Evolutionary conservation across 108 stramenopile species (phyloP), one percentile per base, ranked within the genome.

Genomic region (Stephanodiscus triporus): DNA sequence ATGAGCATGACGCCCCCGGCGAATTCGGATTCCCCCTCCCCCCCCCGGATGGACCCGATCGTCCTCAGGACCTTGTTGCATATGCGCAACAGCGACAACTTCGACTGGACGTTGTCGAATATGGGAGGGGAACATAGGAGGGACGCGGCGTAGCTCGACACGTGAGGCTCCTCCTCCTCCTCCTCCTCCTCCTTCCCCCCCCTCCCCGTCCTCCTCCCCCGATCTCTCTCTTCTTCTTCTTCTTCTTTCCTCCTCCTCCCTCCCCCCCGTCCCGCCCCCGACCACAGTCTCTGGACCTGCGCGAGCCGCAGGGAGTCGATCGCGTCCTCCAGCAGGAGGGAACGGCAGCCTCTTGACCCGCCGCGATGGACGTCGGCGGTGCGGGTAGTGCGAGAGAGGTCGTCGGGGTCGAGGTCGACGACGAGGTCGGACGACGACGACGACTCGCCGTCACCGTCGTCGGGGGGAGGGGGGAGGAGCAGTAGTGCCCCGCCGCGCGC

Each of bases 311-410:
- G 24, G 0, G 69, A 71, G 56, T 90, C 89, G 22, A 89, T 43
- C 34, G 81, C 69, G 63, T 92, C 91, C 76, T 89, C 89, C 20
- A 92, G 50, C 42, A 92, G 47, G 24, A 90, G 13, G n/a, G 34
- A 87, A 73, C 6, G 91, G 91, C 8, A 89, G 58, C 72, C 84
- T 87, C 26, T 64, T 64, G 36, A 72, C 30, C n/a, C 24, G 55
- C 20, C 11, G 74, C 23, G 37, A 19, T 53, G 6, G 62, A 49
- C 24, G 49, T 47, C 11, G 16, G 4, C 7, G 45, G 38, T 47
- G 42, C 43, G 42, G 22, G 27, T 66, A 50, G 16, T 17, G 29
- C 17, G 47, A 29, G 14, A n/a, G n/a, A n/a, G n/a, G n/a, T n/a
- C n/a, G n/a, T n/a, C n/a, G n/a, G n/a, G n/a, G n/a, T n/a, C n/a